phyloP scores from a whole-genome alignment of 352 stramenopile species.

The Globisporangium cystogenes region DNA sequence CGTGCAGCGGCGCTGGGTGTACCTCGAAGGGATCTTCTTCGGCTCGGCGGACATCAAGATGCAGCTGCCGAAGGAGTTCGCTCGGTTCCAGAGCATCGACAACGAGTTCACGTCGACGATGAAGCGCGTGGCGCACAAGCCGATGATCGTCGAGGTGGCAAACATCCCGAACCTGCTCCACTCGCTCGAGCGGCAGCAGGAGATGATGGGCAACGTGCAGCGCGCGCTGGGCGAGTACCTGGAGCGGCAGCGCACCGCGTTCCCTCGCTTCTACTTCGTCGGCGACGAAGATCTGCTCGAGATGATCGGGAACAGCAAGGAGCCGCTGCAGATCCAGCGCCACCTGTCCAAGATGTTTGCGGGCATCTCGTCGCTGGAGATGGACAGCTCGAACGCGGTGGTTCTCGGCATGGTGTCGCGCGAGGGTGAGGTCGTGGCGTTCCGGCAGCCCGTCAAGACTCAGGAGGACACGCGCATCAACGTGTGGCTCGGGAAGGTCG shows the following conservation, averaged over 20 bases:
- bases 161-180: constrained; percentile 90
- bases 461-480: constrained; percentile 90
- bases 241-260: constrained; percentile 95
- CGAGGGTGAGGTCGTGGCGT: constrained; percentile 97
- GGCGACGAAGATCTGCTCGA: constrained; percentile 99
- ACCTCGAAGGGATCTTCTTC: constrained; percentile 99
- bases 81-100: constrained; percentile 98
- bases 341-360: constrained; percentile 99
- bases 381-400: constrained; percentile 62
- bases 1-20: constrained; percentile 99
- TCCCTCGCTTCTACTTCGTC: constrained; percentile 99
- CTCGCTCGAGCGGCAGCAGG: constrained; percentile 91
- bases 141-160: constrained; percentile 94
- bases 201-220: constrained; percentile 99
- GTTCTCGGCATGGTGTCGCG: constrained; percentile 96
- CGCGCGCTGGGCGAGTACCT: constrained; percentile 99
- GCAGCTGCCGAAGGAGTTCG: constrained; percentile 97
- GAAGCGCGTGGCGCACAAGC: constrained; percentile 95
- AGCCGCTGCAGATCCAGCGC: constrained; percentile 96
- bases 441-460: constrained; percentile 92
- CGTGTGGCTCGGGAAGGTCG: constrained; percentile 95
- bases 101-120: constrained; percentile 98
- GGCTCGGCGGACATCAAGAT: constrained; percentile 98
- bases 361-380: constrained; percentile 92
- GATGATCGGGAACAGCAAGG: constrained; percentile 99